A percentile compares a stretch with the other conserved stretches of the same genome.
Evolutionary conservation across 1,139 yeast species (phyloP).

Genomic region (Protomyces pachydermus): DNA sequence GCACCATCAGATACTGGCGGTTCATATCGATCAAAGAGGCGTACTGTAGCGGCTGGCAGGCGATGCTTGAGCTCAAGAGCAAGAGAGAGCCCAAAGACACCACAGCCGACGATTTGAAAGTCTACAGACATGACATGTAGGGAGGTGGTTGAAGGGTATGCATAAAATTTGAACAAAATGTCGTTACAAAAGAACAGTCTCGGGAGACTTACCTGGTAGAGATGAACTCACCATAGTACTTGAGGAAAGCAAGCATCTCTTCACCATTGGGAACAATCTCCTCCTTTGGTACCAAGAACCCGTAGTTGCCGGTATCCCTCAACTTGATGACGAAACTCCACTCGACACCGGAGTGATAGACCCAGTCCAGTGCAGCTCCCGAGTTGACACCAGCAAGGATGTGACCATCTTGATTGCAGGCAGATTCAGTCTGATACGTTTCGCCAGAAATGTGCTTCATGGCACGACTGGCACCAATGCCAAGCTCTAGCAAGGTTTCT

Average conservation of each 20-base stretch:
- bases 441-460: conserved; percentile 61
- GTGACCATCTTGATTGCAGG: conserved; percentile 50
- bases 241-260: conserved; percentile 63
- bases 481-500: conserved; percentile 73
- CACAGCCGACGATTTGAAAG: conserved; percentile 44
- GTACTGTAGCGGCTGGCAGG: conserved; percentile 35
- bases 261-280: conserved; percentile 70
- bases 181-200: background rate
- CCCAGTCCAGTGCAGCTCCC: conserved; percentile 75
- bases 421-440: conserved; percentile 63
- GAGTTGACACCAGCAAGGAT: conserved; percentile 62
- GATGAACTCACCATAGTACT: conserved; percentile 65
- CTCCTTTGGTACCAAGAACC: conserved; percentile 69
- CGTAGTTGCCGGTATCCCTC: conserved; percentile 78
- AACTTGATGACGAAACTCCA: conserved; percentile 83
- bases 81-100: conserved; percentile 49
- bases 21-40: conserved; percentile 41
- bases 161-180: too few species aligned
- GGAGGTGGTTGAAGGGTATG: too few species aligned
- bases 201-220: background rate
- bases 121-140: background rate
- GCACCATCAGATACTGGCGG: conserved; percentile 45
- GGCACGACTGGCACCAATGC: conserved; percentile 72
- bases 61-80: conserved; percentile 40
- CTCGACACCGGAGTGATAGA: conserved; percentile 66